Percentiles rank a stretch among this genome's conserved stretches.
These are phyloP conservation scores for Aureobasidium zeae DNA, from an alignment of 2,329 filamentous ascomycete genomes.

Conservation along the genomic window DNA sequence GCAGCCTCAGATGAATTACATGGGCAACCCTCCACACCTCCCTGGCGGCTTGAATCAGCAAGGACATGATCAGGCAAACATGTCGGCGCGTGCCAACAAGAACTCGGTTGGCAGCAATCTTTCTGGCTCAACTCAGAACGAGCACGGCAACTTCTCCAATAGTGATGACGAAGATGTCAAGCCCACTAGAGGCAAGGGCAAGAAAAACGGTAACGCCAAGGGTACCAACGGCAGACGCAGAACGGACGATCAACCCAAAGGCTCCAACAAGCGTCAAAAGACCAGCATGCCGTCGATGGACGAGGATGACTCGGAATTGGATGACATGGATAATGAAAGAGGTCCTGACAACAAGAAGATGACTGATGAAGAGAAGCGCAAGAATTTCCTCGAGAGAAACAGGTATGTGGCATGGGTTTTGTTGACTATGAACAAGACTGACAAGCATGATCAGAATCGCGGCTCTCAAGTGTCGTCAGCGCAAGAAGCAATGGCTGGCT, in stretches of 20 bases:
- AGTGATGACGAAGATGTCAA: slow-evolving; percentile 58
- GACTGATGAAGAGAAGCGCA: slow-evolving; percentile 97
- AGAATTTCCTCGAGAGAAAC: slow-evolving; percentile 95
- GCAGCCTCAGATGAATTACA: slow-evolving; percentile 30
- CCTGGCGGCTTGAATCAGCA: slow-evolving; percentile 34
- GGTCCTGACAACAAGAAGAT: slow-evolving; percentile 64
- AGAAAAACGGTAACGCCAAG: slow-evolving; percentile 50
- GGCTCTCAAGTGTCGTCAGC: slow-evolving; percentile 89
- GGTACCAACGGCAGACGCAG: slow-evolving; percentile 60
- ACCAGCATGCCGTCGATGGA: slow-evolving; percentile 36
- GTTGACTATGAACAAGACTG: slow-evolving; percentile 19
- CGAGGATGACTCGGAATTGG: slow-evolving; percentile 47
- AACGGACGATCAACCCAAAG: slow-evolving; percentile 59
- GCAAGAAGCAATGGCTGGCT: slow-evolving; percentile 97
- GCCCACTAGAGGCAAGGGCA: slow-evolving; percentile 58
- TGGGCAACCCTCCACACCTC: slow-evolving; percentile 34
- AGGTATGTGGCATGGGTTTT: slow-evolving; percentile 67
- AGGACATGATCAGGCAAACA: slow-evolving; percentile 21
- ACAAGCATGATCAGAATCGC: slow-evolving; percentile 58
- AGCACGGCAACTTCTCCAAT: slow-evolving; percentile 61
- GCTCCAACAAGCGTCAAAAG: slow-evolving; percentile 68
- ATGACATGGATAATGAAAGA: slow-evolving; percentile 39
- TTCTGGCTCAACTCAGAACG: slow-evolving; percentile 33
- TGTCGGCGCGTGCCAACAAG: slow-evolving; percentile 33
- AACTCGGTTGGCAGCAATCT: slow-evolving; percentile 53